A percentile compares a stretch with the other conserved stretches of the same genome.
These are phyloP conservation scores for Ustilago cynodontis DNA, from an alignment of 1,284 basidiomycete species.

Conservation along the genomic window DNA sequence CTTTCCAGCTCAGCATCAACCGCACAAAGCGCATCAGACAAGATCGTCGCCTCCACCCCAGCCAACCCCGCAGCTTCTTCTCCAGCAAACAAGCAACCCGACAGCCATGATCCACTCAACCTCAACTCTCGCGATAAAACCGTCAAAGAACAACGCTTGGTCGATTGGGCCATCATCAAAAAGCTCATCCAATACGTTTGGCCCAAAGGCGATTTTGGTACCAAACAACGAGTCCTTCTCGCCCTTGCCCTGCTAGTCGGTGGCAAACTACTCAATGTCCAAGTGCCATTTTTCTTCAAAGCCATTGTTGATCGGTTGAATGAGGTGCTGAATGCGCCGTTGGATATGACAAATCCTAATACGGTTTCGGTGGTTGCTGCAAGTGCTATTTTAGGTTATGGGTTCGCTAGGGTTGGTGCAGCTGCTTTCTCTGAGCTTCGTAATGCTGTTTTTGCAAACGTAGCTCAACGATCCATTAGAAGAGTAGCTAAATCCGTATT, in stretches of 20 bases:
- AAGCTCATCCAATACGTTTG: slow-evolving; percentile 75
- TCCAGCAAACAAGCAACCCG: slow-evolving; percentile 34
- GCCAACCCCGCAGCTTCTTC: not conserved
- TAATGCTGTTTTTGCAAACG: slow-evolving; percentile 95
- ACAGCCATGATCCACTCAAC: slow-evolving; percentile 59
- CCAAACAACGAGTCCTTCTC: slow-evolving; percentile 80
- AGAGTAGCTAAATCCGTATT: slow-evolving; percentile 94
- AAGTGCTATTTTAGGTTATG: slow-evolving; percentile 89
- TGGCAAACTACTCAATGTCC: slow-evolving; percentile 95
- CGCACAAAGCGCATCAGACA: slow-evolving; percentile 21
- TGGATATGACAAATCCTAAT: slow-evolving; percentile 81
- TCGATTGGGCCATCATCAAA: slow-evolving; percentile 74
- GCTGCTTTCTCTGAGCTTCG: slow-evolving; percentile 90
- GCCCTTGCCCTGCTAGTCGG: slow-evolving; percentile 85
- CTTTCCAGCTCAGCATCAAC: not conserved
- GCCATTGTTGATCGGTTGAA: slow-evolving; percentile 89
- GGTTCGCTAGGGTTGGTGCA: slow-evolving; percentile 87
- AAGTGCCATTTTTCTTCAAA: slow-evolving; percentile 97
- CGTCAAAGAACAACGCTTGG: slow-evolving; percentile 59
- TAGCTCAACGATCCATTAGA: slow-evolving; percentile 92
- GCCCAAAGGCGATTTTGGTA: slow-evolving; percentile 73
- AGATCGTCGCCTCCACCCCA: slow-evolving; percentile 15
- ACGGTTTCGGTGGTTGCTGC: slow-evolving; percentile 93
- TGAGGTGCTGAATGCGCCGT: slow-evolving; percentile 62
- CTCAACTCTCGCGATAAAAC: slow-evolving; percentile 50